phyloP scores from a whole-genome alignment of 2,329 filamentous ascomycete genomes.

The Westerdykella ornata region DNA sequence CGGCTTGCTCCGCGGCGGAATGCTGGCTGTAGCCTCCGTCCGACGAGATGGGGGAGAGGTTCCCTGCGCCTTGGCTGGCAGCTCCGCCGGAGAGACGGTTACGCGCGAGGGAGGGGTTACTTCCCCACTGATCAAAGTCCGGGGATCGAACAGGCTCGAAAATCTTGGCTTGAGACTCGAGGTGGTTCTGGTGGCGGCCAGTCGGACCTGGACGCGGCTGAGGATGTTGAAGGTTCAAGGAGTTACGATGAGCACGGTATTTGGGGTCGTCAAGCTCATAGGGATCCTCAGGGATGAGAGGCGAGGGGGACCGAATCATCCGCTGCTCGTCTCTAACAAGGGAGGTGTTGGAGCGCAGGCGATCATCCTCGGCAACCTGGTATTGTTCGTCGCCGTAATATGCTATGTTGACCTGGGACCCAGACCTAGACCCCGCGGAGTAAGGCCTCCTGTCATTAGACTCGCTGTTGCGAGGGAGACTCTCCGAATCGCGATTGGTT shows the following conservation, averaged over 20 bases:
- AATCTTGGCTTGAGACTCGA: slow-evolving; percentile 66
- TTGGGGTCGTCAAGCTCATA: slow-evolving; percentile 57
- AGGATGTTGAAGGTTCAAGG: slow-evolving; percentile 70
- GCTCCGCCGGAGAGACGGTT: slow-evolving; percentile 35
- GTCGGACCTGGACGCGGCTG: slow-evolving; percentile 69
- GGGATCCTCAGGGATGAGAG: slow-evolving; percentile 47
- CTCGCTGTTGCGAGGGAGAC: slow-evolving; percentile 60
- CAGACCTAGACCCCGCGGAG: slow-evolving; percentile 65
- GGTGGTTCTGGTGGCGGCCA: slow-evolving; percentile 63
- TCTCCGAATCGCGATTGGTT: slow-evolving; percentile 56
- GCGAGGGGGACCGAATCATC: slow-evolving; percentile 43
- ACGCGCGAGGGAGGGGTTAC: slow-evolving; percentile 38
- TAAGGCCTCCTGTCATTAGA: slow-evolving; percentile 54
- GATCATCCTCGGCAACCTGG: slow-evolving; percentile 54
- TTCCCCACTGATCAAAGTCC: slow-evolving; percentile 46
- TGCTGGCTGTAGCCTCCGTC: slow-evolving; percentile 36
- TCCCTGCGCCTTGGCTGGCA: slow-evolving; percentile 25
- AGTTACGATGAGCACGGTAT: slow-evolving; percentile 76
- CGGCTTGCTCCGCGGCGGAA: slow-evolving; percentile 35
- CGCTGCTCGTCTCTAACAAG: slow-evolving; percentile 20
- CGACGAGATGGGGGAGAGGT: slow-evolving; percentile 35
- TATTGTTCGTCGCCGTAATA: slow-evolving; percentile 58
- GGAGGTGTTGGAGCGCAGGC: slow-evolving; percentile 38
- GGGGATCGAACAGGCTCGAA: slow-evolving; percentile 46
- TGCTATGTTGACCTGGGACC: slow-evolving; percentile 62